These are phyloP conservation scores for Albizia julibrissin DNA, from an alignment of 306 rosid species.

Conservation along the genomic window DNA sequence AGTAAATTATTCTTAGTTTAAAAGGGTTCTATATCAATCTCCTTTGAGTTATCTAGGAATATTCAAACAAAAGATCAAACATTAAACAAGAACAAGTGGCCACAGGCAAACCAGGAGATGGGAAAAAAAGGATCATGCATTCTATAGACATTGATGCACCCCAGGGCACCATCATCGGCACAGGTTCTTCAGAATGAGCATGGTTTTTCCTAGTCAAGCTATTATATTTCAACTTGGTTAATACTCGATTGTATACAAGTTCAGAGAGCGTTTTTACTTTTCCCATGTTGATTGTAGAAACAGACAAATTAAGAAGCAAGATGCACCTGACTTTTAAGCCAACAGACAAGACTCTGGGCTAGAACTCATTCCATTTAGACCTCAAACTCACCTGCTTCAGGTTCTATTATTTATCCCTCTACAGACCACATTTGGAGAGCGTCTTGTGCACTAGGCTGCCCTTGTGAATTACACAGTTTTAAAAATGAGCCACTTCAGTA, in stretches of 20 bases:
- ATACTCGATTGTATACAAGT: background rate
- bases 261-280: background rate
- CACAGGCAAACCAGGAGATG: background rate
- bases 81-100: background rate
- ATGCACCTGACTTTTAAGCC: background rate
- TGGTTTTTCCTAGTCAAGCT: background rate
- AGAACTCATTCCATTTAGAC: slow-evolving; percentile 10
- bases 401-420: no score
- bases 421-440: no score
- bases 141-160: background rate
- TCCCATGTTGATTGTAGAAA: background rate
- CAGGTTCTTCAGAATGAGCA: background rate
- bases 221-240: background rate
- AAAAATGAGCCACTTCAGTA: background rate
- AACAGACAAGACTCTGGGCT: background rate
- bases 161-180: background rate
- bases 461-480: background rate
- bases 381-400: background rate
- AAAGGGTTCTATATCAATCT: background rate
- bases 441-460: no score
- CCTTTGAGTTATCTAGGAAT: background rate
- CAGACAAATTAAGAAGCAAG: background rate
- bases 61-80: background rate
- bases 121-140: background rate
- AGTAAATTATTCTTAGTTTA: background rate